Evolutionary conservation across 177 flowering plant genomes (phyloP), one percentile per base, ranked within the genome.

Genomic region (Vitis hybrid): DNA sequence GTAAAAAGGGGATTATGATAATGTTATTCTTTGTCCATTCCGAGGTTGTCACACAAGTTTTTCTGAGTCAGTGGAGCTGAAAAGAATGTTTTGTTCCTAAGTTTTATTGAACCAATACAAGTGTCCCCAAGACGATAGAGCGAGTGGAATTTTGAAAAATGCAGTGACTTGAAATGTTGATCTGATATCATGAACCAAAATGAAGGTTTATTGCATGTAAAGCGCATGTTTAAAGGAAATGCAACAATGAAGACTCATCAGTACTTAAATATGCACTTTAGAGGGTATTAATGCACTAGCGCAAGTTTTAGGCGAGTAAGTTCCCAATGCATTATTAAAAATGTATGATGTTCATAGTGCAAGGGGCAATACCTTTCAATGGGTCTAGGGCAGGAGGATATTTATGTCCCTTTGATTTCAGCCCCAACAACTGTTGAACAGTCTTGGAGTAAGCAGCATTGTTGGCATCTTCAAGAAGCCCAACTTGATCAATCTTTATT

Each of bases 311-410:
- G 12, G 15, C 30, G 0, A 27, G 30, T 35, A 14, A 11, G 27
- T 60, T 4, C 62, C 15, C 35, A 12, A 60, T 27, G 8, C 40
- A 60, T 12, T 12, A 60, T 60, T 27, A 61, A 61, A 19, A 64
- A 6, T 19, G 55, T 4, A 12, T 1, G 0, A 15, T 40, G 66
- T 15, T 18, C 12, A 27, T 48, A 16, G 11, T 35, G 11, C 21
- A n/a, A n/a, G 11, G 24, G 56, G 48, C 27, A 70, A 57, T 81
- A 92, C 99, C 98, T 85, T 85, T 86, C 46, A 80, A 11, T 35
- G 99, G 97, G 80, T 94, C 97, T 27, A 96, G 68, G 14, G 94
- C 90, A 56, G 93, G 94, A 71, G 96, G 99, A 62, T 86, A 89
- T 71, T 87, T 93, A 65, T 81, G 85, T 69, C 90, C 98, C 70